Evolutionary conservation across 306 rosid genomes (phyloP).

Genomic region (Prunus mongolica): DNA sequence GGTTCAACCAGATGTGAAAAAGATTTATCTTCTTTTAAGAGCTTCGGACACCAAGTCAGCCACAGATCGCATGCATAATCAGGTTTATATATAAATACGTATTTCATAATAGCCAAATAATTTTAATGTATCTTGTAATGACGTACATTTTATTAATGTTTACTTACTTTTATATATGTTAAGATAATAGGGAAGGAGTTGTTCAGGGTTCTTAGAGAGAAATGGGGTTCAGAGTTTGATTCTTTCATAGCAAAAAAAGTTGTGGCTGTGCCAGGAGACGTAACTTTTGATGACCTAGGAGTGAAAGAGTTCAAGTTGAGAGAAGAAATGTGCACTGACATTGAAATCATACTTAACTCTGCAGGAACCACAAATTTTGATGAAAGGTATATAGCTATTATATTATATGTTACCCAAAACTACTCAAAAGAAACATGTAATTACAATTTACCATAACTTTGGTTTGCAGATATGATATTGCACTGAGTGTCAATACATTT

Average conservation of each 20-base stretch:
- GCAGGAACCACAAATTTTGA: slow-evolving; percentile 45
- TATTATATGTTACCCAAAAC: neutral
- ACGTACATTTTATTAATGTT: neutral
- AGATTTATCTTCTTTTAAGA: slow-evolving; percentile 25
- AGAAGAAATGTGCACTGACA: slow-evolving; percentile 13
- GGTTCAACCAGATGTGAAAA: slow-evolving; percentile 26
- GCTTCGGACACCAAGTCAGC: slow-evolving; percentile 9
- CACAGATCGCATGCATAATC: slow-evolving; percentile 1
- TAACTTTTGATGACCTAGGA: slow-evolving; percentile 22
- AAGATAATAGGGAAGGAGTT: slow-evolving; percentile 29
- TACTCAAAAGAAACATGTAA: too few species aligned
- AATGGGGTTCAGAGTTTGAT: slow-evolving; percentile 19
- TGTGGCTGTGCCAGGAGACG: slow-evolving; percentile 27
- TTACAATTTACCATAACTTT: neutral
- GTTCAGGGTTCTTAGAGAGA: slow-evolving; percentile 15
- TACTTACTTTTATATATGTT: neutral
- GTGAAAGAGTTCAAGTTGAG: slow-evolving; percentile 19
- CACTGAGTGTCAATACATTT: slow-evolving; percentile 25
- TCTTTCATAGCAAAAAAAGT: slow-evolving; percentile 29
- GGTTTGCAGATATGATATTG: slow-evolving; percentile 30
- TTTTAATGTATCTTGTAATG: neutral
- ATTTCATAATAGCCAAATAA: neutral
- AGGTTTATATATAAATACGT: neutral
- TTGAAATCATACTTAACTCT: slow-evolving; percentile 26
- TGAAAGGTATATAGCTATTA: slow-evolving; percentile 20